Evolutionary conservation across 352 stramenopile genomes (phyloP).

Genomic region (Lagenidium giganteum): DNA sequence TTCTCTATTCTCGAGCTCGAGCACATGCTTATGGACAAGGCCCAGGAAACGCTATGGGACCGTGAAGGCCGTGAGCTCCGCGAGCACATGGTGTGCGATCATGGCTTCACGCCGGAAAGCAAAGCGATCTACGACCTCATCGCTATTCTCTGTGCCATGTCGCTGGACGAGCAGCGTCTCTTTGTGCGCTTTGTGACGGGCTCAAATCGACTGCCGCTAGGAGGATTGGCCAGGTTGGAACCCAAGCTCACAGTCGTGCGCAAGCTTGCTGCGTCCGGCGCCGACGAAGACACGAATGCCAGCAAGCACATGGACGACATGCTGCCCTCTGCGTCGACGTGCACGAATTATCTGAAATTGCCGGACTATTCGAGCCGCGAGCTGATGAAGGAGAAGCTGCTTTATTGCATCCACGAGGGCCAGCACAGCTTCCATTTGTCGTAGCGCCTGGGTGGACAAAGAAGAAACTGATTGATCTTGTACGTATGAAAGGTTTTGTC

Average conservation of each 20-base stretch:
- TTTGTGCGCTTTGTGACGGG: conserved; percentile 91
- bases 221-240: conserved; percentile 74
- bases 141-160: conserved; percentile 67
- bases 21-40: conserved; percentile 49
- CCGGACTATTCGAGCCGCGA: conserved; percentile 84
- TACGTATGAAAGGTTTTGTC: too few species aligned
- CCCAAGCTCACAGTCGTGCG: conserved; percentile 87
- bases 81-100: conserved; percentile 78
- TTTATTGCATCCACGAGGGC: conserved; percentile 84
- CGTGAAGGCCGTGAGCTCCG: conserved; percentile 62
- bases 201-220: conserved; percentile 77
- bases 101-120: conserved; percentile 73
- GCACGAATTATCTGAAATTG: conserved; percentile 89
- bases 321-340: conserved; percentile 84
- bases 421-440: conserved; percentile 84
- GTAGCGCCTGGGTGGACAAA: conserved; percentile 12
- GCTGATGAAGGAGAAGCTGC: conserved; percentile 59
- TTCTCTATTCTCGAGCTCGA: conserved; percentile 70
- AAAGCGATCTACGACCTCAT: conserved; percentile 68
- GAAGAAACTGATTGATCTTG: neutral
- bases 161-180: conserved; percentile 59
- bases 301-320: conserved; percentile 31
- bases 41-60: conserved; percentile 52
- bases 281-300: conserved; percentile 12
- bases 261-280: conserved; percentile 40